Evolutionary conservation across 306 rosid species (phyloP).

Genomic region (Coriaria nepalensis): DNA sequence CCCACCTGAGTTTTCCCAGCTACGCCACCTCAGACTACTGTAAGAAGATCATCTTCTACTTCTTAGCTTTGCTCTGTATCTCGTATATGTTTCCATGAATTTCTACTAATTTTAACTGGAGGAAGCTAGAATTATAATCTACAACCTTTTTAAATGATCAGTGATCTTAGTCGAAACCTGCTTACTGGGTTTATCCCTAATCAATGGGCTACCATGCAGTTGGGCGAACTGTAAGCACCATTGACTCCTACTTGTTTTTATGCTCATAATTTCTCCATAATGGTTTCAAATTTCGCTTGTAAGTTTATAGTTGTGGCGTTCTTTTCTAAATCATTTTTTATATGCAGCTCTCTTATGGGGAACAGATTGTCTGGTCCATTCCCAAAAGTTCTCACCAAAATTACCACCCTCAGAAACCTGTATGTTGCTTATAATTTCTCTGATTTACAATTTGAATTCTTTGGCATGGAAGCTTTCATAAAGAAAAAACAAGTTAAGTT

Average conservation of each 20-base stretch:
- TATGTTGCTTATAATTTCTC: conserved; percentile 20
- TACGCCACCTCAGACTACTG: conserved; percentile 44
- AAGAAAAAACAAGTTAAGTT: no score
- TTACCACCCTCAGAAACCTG: conserved; percentile 76
- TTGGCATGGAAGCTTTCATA: no score
- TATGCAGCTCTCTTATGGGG: conserved; percentile 77
- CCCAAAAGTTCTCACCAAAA: conserved; percentile 64
- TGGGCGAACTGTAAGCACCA: conserved; percentile 52
- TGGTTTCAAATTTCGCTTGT: conserved; percentile 5
- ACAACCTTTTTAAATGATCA: conserved; percentile 14
- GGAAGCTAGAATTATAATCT: conserved; percentile 12
- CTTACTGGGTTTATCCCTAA: conserved; percentile 57
- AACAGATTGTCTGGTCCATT: conserved; percentile 82
- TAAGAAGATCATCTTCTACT: conserved; percentile 27
- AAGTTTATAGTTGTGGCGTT: neutral
- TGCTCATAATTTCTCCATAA: conserved; percentile 2
- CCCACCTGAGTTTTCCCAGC: conserved; percentile 76
- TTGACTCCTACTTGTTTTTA: conserved; percentile 11
- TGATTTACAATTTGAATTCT: neutral
- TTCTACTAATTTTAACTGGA: no score
- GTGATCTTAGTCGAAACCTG: conserved; percentile 71
- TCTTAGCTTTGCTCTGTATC: neutral
- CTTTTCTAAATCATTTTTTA: conserved; percentile 5
- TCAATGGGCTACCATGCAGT: conserved; percentile 60
- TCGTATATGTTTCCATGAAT: no score